These are phyloP conservation scores for Candida suzukii DNA, from an alignment of 805 yeast genomes.

Conservation along the genomic window DNA sequence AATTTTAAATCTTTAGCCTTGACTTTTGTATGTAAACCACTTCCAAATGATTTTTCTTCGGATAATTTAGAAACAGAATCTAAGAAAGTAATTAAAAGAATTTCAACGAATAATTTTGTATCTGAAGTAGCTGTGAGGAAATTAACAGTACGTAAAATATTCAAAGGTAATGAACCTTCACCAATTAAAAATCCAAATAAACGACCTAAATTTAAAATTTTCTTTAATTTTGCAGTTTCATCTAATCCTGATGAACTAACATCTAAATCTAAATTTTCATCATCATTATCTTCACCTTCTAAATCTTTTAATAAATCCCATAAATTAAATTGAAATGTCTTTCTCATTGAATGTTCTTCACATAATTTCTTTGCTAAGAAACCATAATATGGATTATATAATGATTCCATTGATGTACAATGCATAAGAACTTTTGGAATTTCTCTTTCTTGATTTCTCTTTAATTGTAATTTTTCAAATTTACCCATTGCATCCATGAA, in stretches of 20 bases:
- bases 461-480: slow-evolving; percentile 71
- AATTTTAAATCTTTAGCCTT: slow-evolving; percentile 25
- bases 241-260: slow-evolving; percentile 25
- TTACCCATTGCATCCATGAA: slow-evolving; percentile 81
- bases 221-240: slow-evolving; percentile 51
- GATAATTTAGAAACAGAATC: slow-evolving; percentile 59
- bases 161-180: slow-evolving; percentile 68
- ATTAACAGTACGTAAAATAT: slow-evolving; percentile 65
- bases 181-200: slow-evolving; percentile 73
- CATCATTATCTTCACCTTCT: slow-evolving; percentile 44
- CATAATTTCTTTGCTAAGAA: slow-evolving; percentile 72
- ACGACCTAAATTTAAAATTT: slow-evolving; percentile 66
- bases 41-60: slow-evolving; percentile 39
- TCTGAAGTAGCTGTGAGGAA: slow-evolving; percentile 60
- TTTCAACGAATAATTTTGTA: slow-evolving; percentile 62
- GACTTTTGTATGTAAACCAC: slow-evolving; percentile 28
- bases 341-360: slow-evolving; percentile 64
- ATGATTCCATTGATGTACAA: slow-evolving; percentile 76
- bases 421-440: slow-evolving; percentile 81
- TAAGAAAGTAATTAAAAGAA: slow-evolving; percentile 60
- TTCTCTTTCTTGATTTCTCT: slow-evolving; percentile 75
- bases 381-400: slow-evolving; percentile 87
- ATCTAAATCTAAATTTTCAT: slow-evolving; percentile 29
- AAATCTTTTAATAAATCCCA: slow-evolving; percentile 82
- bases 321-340: slow-evolving; percentile 79